These are phyloP conservation scores for Fusarium paranaense DNA, from an alignment of 2,329 filamentous ascomycete genomes.

Conservation along the genomic window DNA sequence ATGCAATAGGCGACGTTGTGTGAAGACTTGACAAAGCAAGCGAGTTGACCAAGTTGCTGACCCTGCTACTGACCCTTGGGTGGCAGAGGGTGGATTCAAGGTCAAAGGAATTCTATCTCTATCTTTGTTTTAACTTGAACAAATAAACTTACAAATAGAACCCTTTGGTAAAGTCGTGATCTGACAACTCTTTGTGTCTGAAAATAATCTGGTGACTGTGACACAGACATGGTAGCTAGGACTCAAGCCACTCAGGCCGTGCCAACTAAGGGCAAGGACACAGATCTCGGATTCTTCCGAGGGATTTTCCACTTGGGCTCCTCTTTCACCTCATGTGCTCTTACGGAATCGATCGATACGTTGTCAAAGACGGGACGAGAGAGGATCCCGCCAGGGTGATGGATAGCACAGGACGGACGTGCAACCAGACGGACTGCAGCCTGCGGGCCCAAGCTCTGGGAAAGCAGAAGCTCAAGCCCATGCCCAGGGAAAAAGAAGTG, in stretches of 20 bases:
- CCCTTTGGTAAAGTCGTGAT: not conserved
- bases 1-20: not conserved
- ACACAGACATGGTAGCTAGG: not conserved
- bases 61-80: not conserved
- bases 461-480: not conserved
- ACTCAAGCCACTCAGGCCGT: not conserved
- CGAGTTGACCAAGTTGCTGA: not conserved
- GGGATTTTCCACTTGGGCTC: not conserved
- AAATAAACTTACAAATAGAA: not conserved
- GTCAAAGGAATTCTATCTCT: not conserved
- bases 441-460: not conserved
- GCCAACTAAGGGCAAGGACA: not conserved
- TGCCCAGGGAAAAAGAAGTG: not conserved
- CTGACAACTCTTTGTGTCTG: not conserved
- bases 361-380: not conserved
- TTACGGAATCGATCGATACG: conserved; percentile 2
- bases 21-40: not conserved
- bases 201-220: not conserved
- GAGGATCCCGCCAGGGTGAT: not conserved
- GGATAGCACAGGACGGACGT: not conserved
- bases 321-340: not conserved
- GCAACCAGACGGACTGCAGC: not conserved
- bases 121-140: not conserved
- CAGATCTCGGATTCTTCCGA: conserved; percentile 1
- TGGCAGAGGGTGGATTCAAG: not conserved